These are phyloP conservation scores for Euphrasia confusa DNA, from an alignment of 257 asterid species.

Conservation along the genomic window DNA sequence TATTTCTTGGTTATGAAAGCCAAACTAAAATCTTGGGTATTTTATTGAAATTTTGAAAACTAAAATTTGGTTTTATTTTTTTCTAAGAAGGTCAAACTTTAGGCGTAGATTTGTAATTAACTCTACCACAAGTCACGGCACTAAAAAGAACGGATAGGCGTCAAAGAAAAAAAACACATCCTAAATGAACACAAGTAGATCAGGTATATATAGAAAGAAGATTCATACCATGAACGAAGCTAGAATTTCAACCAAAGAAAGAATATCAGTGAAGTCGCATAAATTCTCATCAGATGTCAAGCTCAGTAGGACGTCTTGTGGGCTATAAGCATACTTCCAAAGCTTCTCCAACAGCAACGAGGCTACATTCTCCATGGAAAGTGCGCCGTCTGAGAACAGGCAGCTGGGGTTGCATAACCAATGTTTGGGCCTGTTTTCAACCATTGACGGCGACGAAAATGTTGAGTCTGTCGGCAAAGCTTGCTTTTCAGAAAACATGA, in stretches of 20 bases:
- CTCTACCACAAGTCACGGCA: too few relatives aligned
- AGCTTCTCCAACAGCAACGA: slow-evolving; percentile 57
- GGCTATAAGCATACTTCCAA: slow-evolving; percentile 35
- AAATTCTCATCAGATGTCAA: slow-evolving; percentile 29
- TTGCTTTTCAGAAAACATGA: slow-evolving; percentile 54
- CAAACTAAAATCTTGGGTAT: too few relatives aligned
- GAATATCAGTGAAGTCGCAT: slow-evolving; percentile 44
- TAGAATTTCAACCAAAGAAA: slow-evolving; percentile 67
- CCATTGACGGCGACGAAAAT: slow-evolving; percentile 15
- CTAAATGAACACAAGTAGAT: too few relatives aligned
- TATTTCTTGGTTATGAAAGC: background rate
- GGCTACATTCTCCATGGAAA: slow-evolving; percentile 49
- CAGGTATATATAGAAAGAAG: background rate
- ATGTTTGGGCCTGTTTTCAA: slow-evolving; percentile 25
- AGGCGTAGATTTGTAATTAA: too few relatives aligned
- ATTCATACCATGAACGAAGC: slow-evolving; percentile 68
- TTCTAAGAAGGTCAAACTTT: too few relatives aligned
- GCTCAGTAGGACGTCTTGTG: slow-evolving; percentile 29
- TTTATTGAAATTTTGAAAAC: too few relatives aligned
- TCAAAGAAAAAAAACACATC: too few relatives aligned
- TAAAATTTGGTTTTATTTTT: too few relatives aligned
- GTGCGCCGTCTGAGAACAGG: slow-evolving; percentile 59
- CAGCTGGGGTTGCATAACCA: slow-evolving; percentile 46
- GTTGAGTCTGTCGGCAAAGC: background rate
- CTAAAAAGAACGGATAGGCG: too few relatives aligned